Conservation (phyloP, 176 grass and related monocot genomes). For the Oryza punctata region DNA sequence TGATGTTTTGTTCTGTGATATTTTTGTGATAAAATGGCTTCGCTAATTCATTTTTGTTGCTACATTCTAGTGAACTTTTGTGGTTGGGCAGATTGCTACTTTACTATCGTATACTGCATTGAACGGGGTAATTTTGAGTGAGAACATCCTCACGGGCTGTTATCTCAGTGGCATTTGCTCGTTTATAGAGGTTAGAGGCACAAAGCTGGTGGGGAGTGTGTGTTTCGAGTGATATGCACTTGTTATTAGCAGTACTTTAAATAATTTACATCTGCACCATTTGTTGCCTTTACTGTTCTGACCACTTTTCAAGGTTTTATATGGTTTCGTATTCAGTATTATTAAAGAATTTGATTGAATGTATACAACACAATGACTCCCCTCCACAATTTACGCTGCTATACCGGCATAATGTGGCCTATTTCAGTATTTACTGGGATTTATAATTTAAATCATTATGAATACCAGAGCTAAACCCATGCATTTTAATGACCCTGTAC, state of each 20-base stretch:
- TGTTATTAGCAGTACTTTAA: constrained; percentile 11
- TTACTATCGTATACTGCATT: background rate
- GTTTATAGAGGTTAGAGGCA: background rate
- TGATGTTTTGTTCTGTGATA: background rate
- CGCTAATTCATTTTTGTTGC: background rate
- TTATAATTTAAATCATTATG: background rate
- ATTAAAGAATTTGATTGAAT: constrained; percentile 16
- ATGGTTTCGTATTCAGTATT: background rate
- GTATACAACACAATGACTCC: constrained; percentile 1
- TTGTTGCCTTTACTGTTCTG: background rate
- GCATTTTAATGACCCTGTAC: background rate
- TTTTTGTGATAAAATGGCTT: background rate
- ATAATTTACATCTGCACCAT: background rate
- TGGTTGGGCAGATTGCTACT: background rate
- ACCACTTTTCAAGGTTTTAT: background rate
- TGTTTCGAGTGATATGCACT: background rate
- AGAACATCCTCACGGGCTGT: background rate
- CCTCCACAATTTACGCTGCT: background rate
- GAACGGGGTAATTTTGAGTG: background rate
- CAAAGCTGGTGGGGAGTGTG: background rate
- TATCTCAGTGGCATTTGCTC: background rate
- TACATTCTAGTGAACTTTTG: background rate
- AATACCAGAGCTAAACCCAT: background rate
- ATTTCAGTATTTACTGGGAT: background rate
- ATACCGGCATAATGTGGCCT: background rate